Evolutionary conservation across 495 filamentous ascomycete species (phyloP), one percentile per base, ranked within the genome.

Genomic region (Daldinia bambusicola): DNA sequence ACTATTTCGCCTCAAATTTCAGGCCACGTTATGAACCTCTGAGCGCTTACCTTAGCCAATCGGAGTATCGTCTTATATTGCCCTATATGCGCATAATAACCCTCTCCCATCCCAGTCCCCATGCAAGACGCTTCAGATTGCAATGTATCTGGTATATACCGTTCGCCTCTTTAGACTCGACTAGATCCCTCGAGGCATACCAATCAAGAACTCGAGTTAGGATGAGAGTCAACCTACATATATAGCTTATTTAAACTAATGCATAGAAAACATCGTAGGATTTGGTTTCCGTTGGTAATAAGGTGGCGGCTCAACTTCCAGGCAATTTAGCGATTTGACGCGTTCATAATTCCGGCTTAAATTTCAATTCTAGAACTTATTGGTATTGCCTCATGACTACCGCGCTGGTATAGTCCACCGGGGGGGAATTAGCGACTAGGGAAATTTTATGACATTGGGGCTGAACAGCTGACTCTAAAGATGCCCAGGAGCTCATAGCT

Each of bases 131-230:
- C 55, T 61, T 60, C 60, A 61, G 37, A 68, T 68, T 63, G 37
- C 53, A 50, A 56, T 64, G 61, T 65, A 64, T 50, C 53, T 55
- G 22, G n/a, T 59, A 48, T 37, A 67, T 63, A 34, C 63, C 60
- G 69, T 61, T 55, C 48, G 36, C 64, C 64, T 72, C 64, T 61
- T 67, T 61, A 12, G 69, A 68, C 64, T 50, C 40, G 64, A n/a
- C 69, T 57, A 64, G 69, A 41, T 53, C 64, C 53, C 32, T 55
- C n/a, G 8, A 32, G 30, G 53, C 7, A 26, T 61, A 51, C 51
- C 43, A 38, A 36, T 45, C 37, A 2, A 6, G 43, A n/a, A 16
- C 7, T 38, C 9, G 16, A 40, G 41, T 6, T 14, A 26, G 40
- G 34, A 55, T 16, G 55, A 58, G 62, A 52, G 20, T 32, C 34